Conservation (phyloP, 371 early-diverging fungal species). For the Syncephalis fuscata region DNA sequence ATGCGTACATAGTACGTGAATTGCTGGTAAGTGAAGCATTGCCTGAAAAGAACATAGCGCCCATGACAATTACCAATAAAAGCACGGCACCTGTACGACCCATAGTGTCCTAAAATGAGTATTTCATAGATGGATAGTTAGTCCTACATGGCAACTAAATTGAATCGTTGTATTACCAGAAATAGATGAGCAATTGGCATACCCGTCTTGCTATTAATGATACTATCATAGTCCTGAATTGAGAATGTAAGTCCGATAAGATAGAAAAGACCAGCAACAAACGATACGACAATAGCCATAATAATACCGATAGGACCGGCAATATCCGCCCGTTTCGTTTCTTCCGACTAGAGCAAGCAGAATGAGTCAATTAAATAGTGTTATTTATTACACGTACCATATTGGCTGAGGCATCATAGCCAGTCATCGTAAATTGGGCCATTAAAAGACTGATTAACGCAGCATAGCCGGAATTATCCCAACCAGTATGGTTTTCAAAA, state of each 20-base stretch:
- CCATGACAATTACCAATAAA: constrained; percentile 28
- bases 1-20: constrained; percentile 55
- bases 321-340: constrained; percentile 36
- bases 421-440: constrained; percentile 26
- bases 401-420: constrained; percentile 62
- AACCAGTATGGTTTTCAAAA: constrained; percentile 22
- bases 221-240: constrained; percentile 23
- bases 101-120: constrained; percentile 18
- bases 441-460: constrained; percentile 25
- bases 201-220: constrained; percentile 17
- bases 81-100: constrained; percentile 25
- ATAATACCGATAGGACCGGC: constrained; percentile 47
- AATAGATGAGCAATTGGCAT: constrained; percentile 31
- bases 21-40: constrained; percentile 35
- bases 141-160: not conserved
- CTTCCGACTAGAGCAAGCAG: constrained; percentile 25
- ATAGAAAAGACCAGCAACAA: constrained; percentile 20
- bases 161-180: constrained; percentile 5
- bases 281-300: constrained; percentile 21
- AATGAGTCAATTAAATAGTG: not conserved
- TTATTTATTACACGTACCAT: constrained; percentile 13
- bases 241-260: constrained; percentile 18
- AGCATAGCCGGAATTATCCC: constrained; percentile 25
- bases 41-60: constrained; percentile 37
- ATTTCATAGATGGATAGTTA: no score